Evolutionary conservation across 176 grass and related monocot species (phyloP).

Genomic region (Aegilops longissima): DNA sequence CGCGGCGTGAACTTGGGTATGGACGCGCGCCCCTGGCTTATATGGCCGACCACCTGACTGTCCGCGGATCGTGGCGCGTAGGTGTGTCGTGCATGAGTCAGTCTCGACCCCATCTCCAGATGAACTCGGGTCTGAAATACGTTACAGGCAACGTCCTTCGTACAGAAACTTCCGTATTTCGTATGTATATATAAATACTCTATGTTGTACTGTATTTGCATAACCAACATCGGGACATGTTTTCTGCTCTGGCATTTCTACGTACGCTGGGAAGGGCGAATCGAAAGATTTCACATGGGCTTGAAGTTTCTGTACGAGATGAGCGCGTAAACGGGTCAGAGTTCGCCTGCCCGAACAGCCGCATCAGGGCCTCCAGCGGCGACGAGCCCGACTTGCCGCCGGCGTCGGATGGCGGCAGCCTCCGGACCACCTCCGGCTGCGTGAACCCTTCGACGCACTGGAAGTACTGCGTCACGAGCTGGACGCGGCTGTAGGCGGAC

Average conservation of each 20-base stretch:
- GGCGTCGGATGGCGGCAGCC: slow-evolving; percentile 45
- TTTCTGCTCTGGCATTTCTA: not conserved
- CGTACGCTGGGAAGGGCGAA: not conserved
- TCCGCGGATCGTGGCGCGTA: not conserved
- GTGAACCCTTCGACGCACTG: slow-evolving; percentile 87
- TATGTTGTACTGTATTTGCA: not conserved
- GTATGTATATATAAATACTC: not conserved
- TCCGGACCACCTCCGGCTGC: slow-evolving; percentile 71
- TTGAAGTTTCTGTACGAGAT: slow-evolving; percentile 84
- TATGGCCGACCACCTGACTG: not conserved
- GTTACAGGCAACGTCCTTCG: no score
- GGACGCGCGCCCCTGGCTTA: not conserved
- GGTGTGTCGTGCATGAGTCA: not conserved
- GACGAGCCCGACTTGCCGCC: slow-evolving; percentile 37
- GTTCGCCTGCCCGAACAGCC: slow-evolving; percentile 51
- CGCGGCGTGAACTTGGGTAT: not conserved
- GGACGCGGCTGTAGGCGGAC: slow-evolving; percentile 75
- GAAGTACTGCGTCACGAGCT: slow-evolving; percentile 84
- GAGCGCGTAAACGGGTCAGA: slow-evolving; percentile 87
- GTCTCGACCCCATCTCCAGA: not conserved
- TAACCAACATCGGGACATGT: not conserved
- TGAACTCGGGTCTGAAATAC: no score
- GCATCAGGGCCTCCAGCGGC: slow-evolving; percentile 56
- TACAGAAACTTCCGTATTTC: no score
- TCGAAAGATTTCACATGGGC: slow-evolving; percentile 9